Base-by-base conservation (phyloP, 2,329 filamentous ascomycete species). In the Cladosporium cucumerinum region DNA sequence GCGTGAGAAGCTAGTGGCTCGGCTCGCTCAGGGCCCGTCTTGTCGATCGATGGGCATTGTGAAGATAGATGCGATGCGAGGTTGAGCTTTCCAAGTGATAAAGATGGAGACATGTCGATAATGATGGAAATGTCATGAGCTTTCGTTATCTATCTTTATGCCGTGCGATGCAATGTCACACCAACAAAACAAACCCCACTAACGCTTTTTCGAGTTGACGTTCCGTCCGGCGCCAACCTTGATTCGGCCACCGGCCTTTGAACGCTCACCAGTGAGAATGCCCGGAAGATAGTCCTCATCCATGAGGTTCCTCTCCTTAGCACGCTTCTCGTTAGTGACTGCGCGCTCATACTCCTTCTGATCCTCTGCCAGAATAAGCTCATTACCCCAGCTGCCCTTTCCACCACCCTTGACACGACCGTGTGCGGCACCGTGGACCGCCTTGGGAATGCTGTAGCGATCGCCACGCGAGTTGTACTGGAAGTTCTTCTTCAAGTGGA, bases 381-480 rank as follows among this genome's bases (percentile, higher is more conserved):
- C 87, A 48, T 85, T 85, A 11, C 93, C 94, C 92, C 95, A 98
- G 18, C 92, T 92, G 49, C 88, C 87, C 79, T 96, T 90, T 1
- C 94, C 94, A 49, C 92, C 93, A 51, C 85, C 80, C 62, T 81
- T 86, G 77, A 79, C 83, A 77, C 93, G 92, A 55, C 92, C 93
- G 77, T 88, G 96, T 7, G 93, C 80, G 16, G 86, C 89, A 2
- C 95, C 95, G 66, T 91, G 87, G 14, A 90, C 86, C 0, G 95
- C 91, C 81, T 97, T 98, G 1, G 95, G 95, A 52, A 99, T 88
- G 76, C 92, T 96, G 82, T 89, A 99, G 43, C 92, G 87, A 77
- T 97, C 95, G 61, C 95, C 95, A 26, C 93, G 86, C 70, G 90
- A 96, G 79, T 97, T 98, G 89, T 89, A 97, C 79, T 97, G 92